phyloP scores from a whole-genome alignment of 768 basidiomycete species.

The Hygrocybe coccinea region DNA sequence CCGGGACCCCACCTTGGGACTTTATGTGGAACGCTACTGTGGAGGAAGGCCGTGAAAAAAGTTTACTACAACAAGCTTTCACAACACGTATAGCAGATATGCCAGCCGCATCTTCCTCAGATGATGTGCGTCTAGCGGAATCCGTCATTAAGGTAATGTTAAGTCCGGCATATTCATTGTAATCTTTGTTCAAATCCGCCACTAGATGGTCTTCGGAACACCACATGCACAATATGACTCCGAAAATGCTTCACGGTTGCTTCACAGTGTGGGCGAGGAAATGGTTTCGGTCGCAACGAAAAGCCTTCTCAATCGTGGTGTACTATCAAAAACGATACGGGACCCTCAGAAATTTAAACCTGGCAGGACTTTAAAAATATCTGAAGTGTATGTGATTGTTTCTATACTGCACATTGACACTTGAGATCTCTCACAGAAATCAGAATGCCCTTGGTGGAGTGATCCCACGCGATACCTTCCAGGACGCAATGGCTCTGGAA shows the following conservation, averaged over 20 bases:
- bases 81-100: conserved; percentile 40
- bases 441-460: conserved; percentile 62
- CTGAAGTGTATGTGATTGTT: conserved; percentile 48
- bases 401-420: neutral
- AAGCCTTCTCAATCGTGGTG: conserved; percentile 57
- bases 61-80: conserved; percentile 54
- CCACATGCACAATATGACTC: conserved; percentile 65
- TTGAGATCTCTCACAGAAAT: conserved; percentile 42
- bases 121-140: conserved; percentile 55
- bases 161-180: neutral
- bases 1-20: conserved; percentile 52
- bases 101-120: conserved; percentile 27
- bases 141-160: conserved; percentile 60
- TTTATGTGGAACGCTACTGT: conserved; percentile 69
- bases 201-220: conserved; percentile 73
- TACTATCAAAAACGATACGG: conserved; percentile 61
- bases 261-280: conserved; percentile 53
- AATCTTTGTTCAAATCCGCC: neutral
- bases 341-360: conserved; percentile 61
- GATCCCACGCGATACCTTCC: conserved; percentile 58
- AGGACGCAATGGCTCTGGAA: conserved; percentile 65
- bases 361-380: conserved; percentile 71
- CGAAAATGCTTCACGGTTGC: conserved; percentile 50
- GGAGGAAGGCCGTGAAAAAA: conserved; percentile 74
- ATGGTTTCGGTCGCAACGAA: conserved; percentile 52